A percentile compares a stretch with the other conserved stretches of the same genome.
These are phyloP conservation scores for Acacia acuminata DNA, from an alignment of 306 rosid species.

Conservation along the genomic window DNA sequence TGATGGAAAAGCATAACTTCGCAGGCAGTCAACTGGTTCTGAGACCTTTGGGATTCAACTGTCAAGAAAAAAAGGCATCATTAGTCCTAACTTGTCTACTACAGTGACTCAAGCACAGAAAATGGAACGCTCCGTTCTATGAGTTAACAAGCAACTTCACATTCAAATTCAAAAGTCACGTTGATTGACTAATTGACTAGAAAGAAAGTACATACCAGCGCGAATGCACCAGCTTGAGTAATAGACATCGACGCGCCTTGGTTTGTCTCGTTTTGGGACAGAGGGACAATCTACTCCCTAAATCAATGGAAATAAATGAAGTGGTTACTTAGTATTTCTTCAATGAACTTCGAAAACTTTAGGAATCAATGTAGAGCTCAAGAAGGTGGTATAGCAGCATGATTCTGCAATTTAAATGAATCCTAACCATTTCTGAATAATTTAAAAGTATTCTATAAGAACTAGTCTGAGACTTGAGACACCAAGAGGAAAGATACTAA, in stretches of 20 bases:
- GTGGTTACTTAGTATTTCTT: neutral
- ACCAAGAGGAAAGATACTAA: neutral
- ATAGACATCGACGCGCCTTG: slow-evolving; percentile 58
- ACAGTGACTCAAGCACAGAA: neutral
- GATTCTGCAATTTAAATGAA: neutral
- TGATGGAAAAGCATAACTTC: slow-evolving; percentile 91
- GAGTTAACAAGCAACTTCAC: neutral
- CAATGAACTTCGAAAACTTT: neutral
- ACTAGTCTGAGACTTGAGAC: neutral
- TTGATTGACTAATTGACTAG: neutral
- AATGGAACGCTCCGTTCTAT: neutral
- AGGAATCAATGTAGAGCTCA: neutral
- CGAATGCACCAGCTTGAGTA: slow-evolving; percentile 79
- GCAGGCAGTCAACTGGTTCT: slow-evolving; percentile 57
- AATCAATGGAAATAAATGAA: slow-evolving; percentile 7
- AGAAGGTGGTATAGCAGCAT: neutral
- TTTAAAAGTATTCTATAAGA: neutral
- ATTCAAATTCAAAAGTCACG: neutral
- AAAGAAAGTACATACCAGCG: slow-evolving; percentile 43
- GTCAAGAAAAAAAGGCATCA: neutral
- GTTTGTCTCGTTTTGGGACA: slow-evolving; percentile 49
- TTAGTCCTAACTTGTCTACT: slow-evolving; percentile 2
- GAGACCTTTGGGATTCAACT: slow-evolving; percentile 44
- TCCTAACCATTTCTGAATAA: neutral
- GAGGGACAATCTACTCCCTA: slow-evolving; percentile 61